A percentile compares a stretch with the other conserved stretches of the same genome.
phyloP scores from a whole-genome alignment of 331 rosid species.

The Phaseolus coccineus region DNA sequence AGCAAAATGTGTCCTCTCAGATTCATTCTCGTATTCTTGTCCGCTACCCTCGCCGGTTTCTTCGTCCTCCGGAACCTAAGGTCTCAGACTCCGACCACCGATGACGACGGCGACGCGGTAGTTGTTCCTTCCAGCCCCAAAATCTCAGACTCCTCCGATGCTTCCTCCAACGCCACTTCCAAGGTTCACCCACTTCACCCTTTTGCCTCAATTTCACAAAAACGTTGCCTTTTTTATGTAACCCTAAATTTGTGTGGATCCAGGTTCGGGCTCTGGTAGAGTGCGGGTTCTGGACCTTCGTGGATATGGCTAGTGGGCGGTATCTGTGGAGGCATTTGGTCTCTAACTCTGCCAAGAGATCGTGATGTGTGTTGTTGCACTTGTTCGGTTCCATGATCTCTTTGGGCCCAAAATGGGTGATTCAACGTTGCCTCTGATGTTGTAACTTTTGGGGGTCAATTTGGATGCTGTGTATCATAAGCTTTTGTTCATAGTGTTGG shows the following conservation, averaged over 20 bases:
- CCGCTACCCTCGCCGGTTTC: conserved; percentile 98
- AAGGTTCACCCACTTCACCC: conserved; percentile 61
- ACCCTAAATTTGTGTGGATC: conserved; percentile 32
- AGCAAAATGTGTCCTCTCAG: conserved; percentile 85
- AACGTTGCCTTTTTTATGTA: neutral
- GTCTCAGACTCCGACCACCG: conserved; percentile 52
- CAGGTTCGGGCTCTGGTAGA: conserved; percentile 68
- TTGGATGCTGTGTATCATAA: conserved; percentile 44
- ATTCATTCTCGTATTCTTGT: conserved; percentile 79
- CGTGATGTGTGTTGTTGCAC: conserved; percentile 42
- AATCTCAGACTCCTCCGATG: conserved; percentile 44
- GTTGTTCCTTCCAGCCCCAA: conserved; percentile 41
- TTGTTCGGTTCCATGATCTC: conserved; percentile 17
- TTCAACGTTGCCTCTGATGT: conserved; percentile 37
- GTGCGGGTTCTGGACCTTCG: conserved; percentile 83
- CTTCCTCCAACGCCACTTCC: conserved; percentile 47
- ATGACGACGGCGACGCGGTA: conserved; percentile 24
- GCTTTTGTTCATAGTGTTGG: conserved; percentile 46
- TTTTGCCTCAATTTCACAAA: conserved; percentile 33
- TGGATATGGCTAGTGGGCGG: conserved; percentile 96
- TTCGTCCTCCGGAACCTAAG: conserved; percentile 82
- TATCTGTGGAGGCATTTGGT: conserved; percentile 89
- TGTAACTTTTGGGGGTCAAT: conserved; percentile 40
- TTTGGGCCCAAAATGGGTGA: conserved; percentile 8
- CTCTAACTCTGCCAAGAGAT: conserved; percentile 54